Evolutionary conservation across 176 grass and related monocot genomes (phyloP).

Genomic region (Melocanna baccifera): DNA sequence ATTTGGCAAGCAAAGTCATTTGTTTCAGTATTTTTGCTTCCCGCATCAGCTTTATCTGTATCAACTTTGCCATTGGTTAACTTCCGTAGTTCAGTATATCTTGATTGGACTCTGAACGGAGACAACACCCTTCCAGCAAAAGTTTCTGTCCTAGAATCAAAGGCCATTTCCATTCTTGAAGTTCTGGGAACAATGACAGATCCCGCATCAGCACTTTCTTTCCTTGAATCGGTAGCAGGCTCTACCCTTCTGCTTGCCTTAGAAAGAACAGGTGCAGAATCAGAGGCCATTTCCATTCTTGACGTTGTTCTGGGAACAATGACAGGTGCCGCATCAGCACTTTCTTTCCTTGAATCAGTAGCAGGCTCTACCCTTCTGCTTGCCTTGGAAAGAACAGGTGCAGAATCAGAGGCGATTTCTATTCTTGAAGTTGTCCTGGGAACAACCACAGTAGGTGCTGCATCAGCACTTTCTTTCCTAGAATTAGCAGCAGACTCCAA

Average conservation of each 20-base stretch:
- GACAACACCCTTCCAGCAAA: slow-evolving; percentile 52
- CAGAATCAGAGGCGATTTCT: slow-evolving; percentile 60
- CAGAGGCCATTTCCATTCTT: slow-evolving; percentile 58
- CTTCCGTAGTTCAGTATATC: slow-evolving; percentile 53
- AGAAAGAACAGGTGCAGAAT: slow-evolving; percentile 50
- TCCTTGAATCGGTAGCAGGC: slow-evolving; percentile 53
- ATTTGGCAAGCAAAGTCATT: slow-evolving; percentile 52
- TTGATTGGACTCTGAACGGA: slow-evolving; percentile 54
- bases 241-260: slow-evolving; percentile 58
- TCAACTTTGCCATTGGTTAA: slow-evolving; percentile 41
- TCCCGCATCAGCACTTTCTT: slow-evolving; percentile 61
- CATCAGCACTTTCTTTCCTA: slow-evolving; percentile 70
- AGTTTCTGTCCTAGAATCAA: slow-evolving; percentile 75
- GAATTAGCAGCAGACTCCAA: slow-evolving; percentile 48
- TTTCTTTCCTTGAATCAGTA: slow-evolving; percentile 69
- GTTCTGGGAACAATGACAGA: slow-evolving; percentile 47
- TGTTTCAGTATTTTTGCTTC: slow-evolving; percentile 50
- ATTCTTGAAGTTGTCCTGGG: slow-evolving; percentile 49
- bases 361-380: slow-evolving; percentile 52
- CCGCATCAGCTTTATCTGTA: slow-evolving; percentile 45
- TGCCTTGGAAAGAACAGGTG: slow-evolving; percentile 44
- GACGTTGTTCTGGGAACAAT: slow-evolving; percentile 44
- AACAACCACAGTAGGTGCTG: slow-evolving; percentile 37
- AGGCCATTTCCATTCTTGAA: slow-evolving; percentile 54
- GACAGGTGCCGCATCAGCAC: slow-evolving; percentile 52